These are phyloP conservation scores for Aureobasidium uvarum DNA, from an alignment of 2,329 filamentous ascomycete genomes.

Conservation along the genomic window DNA sequence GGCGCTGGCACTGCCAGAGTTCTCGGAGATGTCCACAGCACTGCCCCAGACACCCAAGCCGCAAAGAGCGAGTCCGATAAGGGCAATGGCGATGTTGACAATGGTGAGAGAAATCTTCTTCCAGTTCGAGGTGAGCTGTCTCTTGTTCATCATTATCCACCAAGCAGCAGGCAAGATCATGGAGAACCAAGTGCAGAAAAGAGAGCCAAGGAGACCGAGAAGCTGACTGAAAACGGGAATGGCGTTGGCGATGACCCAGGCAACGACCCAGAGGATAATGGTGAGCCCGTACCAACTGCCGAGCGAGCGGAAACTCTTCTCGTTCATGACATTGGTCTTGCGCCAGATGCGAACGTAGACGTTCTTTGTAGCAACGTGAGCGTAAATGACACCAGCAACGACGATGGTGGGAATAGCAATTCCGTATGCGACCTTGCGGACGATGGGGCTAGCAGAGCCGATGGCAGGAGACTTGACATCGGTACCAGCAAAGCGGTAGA, in stretches of 20 bases:
- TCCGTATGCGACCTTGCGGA: conserved; percentile 67
- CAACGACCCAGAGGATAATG: conserved; percentile 56
- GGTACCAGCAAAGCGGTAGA: conserved; percentile 63
- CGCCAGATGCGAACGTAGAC: conserved; percentile 63
- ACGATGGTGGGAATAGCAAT: conserved; percentile 69
- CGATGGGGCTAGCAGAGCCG: conserved; percentile 54
- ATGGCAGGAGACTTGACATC: conserved; percentile 65
- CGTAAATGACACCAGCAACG: conserved; percentile 69
- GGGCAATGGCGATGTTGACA: conserved; percentile 45
- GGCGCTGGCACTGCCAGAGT: conserved; percentile 6
- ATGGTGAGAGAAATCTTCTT: conserved; percentile 45
- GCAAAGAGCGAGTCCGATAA: conserved; percentile 26
- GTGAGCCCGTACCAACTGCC: conserved; percentile 61
- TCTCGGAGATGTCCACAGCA: conserved; percentile 16
- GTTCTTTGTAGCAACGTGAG: conserved; percentile 64
- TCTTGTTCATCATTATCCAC: conserved; percentile 38
- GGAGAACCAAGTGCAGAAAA: conserved; percentile 67
- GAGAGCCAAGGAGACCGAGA: conserved; percentile 59
- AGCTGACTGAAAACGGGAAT: conserved; percentile 68
- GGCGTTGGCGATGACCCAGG: conserved; percentile 66
- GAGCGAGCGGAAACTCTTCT: conserved; percentile 43
- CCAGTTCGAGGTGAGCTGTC: conserved; percentile 43
- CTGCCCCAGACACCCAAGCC: conserved; percentile 15
- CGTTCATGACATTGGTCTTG: conserved; percentile 41
- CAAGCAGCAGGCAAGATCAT: conserved; percentile 28